phyloP scores from a whole-genome alignment of 768 basidiomycete genomes.

The Sporobolomyces phaffii region DNA sequence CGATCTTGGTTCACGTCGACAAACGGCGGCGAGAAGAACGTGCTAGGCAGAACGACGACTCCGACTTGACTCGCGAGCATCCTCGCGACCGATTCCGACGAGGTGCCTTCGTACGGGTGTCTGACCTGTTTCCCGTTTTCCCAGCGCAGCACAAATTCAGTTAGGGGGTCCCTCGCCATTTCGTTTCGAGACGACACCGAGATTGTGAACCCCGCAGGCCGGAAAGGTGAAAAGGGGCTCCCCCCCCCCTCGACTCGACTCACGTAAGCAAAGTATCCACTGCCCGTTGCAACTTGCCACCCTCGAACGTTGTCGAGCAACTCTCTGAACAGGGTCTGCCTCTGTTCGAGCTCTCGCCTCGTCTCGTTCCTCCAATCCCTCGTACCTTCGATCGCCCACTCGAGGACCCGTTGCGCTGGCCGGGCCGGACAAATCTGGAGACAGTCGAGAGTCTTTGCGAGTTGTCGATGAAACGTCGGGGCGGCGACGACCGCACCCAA shows the following conservation, averaged over 20 bases:
- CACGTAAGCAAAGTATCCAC: constrained; percentile 75
- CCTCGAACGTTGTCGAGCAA: constrained; percentile 50
- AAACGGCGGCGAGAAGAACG: constrained; percentile 31
- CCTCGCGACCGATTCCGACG: constrained; percentile 56
- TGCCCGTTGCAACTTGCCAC: constrained; percentile 63
- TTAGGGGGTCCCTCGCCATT: neutral
- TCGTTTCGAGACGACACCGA: too few relatives aligned
- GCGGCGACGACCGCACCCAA: constrained; percentile 67
- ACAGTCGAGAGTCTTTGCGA: constrained; percentile 65
- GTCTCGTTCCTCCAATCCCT: constrained; percentile 55
- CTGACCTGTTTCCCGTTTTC: constrained; percentile 16
- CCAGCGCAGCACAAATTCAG: neutral
- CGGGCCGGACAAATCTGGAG: constrained; percentile 70
- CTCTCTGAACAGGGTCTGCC: constrained; percentile 57
- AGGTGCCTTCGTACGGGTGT: constrained; percentile 56
- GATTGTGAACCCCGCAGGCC: neutral
- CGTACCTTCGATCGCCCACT: constrained; percentile 54
- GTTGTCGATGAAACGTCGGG: constrained; percentile 53
- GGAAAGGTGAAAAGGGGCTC: neutral
- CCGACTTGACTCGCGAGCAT: constrained; percentile 60
- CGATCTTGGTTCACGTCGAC: constrained; percentile 18
- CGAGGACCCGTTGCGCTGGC: constrained; percentile 63
- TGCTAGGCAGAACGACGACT: constrained; percentile 59
- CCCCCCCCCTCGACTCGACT: constrained; percentile 24
- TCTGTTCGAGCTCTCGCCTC: constrained; percentile 52